Percentiles rank a stretch among this genome's conserved stretches.
Conservation (phyloP, 2,329 filamentous ascomycete genomes). For the Grosmannia penicillata region DNA sequence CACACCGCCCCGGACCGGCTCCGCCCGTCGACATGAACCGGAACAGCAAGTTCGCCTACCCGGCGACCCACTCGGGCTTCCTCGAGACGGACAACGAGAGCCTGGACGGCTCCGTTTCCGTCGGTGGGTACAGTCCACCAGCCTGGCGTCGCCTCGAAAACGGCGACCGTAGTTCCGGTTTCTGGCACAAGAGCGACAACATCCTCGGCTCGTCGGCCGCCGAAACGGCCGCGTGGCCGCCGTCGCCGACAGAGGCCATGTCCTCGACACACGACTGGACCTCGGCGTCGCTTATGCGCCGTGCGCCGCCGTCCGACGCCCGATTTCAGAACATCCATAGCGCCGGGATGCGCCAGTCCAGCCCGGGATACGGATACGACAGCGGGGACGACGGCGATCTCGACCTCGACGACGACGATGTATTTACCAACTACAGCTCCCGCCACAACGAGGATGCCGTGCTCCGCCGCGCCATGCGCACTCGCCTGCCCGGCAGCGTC, state of each 20-base stretch:
- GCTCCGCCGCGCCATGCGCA: conserved; percentile 36
- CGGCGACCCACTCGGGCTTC: conserved; percentile 27
- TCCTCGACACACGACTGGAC: too few species aligned
- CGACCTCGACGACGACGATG: conserved; percentile 12
- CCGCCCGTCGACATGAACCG: not conserved
- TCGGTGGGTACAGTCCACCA: conserved; percentile 43
- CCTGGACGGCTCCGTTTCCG: conserved; percentile 30
- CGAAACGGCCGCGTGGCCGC: not conserved
- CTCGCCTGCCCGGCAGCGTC: conserved; percentile 38
- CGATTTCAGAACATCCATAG: not conserved
- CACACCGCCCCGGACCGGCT: too few species aligned
- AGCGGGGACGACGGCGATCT: conserved; percentile 19
- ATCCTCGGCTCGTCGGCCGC: conserved; percentile 27
- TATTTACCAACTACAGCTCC: conserved; percentile 15
- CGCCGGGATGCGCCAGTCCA: conserved; percentile 14
- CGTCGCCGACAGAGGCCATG: not conserved
- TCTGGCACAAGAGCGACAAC: conserved; percentile 45
- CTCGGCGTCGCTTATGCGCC: too few species aligned
- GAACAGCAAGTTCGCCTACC: conserved; percentile 23
- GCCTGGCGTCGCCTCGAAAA: conserved; percentile 47
- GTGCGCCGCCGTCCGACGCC: too few species aligned
- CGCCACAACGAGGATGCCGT: conserved; percentile 25
- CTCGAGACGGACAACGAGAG: conserved; percentile 21
- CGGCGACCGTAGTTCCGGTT: conserved; percentile 41
- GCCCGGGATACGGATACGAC: conserved; percentile 20